A percentile compares a stretch with the other conserved stretches of the same genome.
Conservation (phyloP, 768 basidiomycete genomes). For the Psilocybe tampanensis region DNA sequence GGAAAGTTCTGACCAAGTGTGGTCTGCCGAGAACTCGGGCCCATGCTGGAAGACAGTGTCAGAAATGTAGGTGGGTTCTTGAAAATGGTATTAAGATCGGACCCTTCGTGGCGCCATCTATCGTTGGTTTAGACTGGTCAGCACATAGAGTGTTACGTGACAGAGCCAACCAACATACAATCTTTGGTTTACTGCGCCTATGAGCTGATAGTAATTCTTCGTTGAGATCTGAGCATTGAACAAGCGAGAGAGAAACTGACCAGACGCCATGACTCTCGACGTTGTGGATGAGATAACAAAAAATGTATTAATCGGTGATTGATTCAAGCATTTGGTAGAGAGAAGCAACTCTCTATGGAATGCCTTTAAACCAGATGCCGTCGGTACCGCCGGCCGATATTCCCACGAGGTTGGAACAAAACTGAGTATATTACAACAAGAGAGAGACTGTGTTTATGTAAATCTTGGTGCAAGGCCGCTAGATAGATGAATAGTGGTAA, state of each 20-base stretch:
- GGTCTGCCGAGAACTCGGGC: conserved; percentile 73
- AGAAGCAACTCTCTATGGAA: not conserved
- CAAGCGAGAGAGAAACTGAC: not conserved
- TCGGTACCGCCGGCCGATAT: too few species aligned
- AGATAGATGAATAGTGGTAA: conserved; percentile 3
- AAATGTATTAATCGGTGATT: not conserved
- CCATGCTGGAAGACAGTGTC: conserved; percentile 55
- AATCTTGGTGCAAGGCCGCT: not conserved
- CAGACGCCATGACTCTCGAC: not conserved
- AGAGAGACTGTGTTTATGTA: not conserved
- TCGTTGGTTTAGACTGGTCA: conserved; percentile 6
- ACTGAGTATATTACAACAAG: conserved; percentile 5
- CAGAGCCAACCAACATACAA: conserved; percentile 37
- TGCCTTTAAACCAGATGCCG: too few species aligned
- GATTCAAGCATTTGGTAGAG: not conserved
- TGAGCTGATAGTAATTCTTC: conserved; percentile 21
- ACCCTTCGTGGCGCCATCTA: conserved; percentile 55
- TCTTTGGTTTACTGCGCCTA: conserved; percentile 44
- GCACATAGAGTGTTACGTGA: not conserved
- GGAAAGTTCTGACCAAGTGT: conserved; percentile 81
- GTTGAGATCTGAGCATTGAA: not conserved
- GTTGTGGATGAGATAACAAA: not conserved
- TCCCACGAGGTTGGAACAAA: not conserved
- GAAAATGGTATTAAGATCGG: not conserved
- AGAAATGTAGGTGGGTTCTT: not conserved